Evolutionary conservation across 345 rosid species (phyloP).

Genomic region (Pistacia vera): DNA sequence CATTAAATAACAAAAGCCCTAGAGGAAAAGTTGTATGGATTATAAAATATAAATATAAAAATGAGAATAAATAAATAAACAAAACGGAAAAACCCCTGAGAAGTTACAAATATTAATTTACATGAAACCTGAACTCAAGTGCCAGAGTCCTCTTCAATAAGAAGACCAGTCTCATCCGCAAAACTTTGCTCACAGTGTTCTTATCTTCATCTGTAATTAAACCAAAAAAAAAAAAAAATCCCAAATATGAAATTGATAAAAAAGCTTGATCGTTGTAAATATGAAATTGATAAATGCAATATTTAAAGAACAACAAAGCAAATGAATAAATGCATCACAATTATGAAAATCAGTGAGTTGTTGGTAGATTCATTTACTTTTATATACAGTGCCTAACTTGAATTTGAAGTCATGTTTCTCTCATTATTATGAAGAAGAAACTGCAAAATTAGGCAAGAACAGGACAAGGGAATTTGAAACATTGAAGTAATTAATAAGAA

Average conservation of each 20-base stretch:
- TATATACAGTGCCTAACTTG: constrained; percentile 6
- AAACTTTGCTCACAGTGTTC: constrained; percentile 3
- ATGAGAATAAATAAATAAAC: too few species aligned
- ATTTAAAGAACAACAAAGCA: neutral
- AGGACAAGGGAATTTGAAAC: neutral
- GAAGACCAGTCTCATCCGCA: neutral
- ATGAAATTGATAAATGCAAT: neutral
- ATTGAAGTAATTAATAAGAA: constrained; percentile 25
- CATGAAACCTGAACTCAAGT: too few species aligned
- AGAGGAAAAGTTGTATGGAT: too few species aligned
- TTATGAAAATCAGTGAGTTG: neutral
- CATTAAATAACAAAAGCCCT: too few species aligned
- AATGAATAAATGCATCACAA: neutral
- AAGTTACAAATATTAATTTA: too few species aligned
- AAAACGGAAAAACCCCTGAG: too few species aligned
- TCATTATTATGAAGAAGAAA: too few species aligned
- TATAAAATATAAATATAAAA: too few species aligned
- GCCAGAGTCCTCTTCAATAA: neutral
- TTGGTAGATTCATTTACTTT: neutral
- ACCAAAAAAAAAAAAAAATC: neutral
- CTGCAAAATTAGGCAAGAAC: neutral
- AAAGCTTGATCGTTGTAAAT: neutral
- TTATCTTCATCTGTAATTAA: constrained; percentile 19
- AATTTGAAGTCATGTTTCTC: neutral
- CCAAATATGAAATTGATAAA: neutral